Evolutionary conservation across 1,284 basidiomycete species (phyloP).

Genomic region (Austroboletus rostrupii): DNA sequence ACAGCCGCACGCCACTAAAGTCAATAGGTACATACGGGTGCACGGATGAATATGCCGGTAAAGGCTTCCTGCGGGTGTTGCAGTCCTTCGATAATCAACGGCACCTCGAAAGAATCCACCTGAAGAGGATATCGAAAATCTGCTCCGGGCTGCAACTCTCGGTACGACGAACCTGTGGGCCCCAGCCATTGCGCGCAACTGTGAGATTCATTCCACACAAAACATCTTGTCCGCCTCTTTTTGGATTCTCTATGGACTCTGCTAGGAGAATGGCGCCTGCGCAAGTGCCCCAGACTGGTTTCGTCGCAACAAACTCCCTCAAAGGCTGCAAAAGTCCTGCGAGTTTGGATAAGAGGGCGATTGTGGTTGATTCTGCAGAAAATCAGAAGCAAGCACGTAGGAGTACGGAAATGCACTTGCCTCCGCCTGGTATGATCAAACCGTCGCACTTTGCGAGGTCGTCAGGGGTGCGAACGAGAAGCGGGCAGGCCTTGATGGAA

Average conservation of each 20-base stretch:
- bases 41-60: conserved; percentile 91
- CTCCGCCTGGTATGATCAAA: conserved; percentile 90
- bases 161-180: conserved; percentile 56
- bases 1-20: neutral
- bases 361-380: conserved; percentile 83
- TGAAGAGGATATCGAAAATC: conserved; percentile 26
- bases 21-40: conserved; percentile 59
- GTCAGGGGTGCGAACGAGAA: conserved; percentile 73
- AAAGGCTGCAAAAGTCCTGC: conserved; percentile 81
- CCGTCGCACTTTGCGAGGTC: conserved; percentile 81
- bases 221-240: conserved; percentile 86
- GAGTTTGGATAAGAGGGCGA: conserved; percentile 79
- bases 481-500: conserved; percentile 42
- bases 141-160: neutral
- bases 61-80: conserved; percentile 63
- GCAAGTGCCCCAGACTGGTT: conserved; percentile 94
- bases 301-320: conserved; percentile 60
- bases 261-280: conserved; percentile 93
- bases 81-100: conserved; percentile 65
- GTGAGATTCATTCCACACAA: conserved; percentile 80
- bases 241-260: conserved; percentile 68
- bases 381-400: conserved; percentile 2
- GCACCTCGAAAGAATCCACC: conserved; percentile 89
- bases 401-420: conserved; percentile 32
- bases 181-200: conserved; percentile 89